A percentile compares a stretch with the other conserved stretches of the same genome.
These are phyloP conservation scores for Penicillium egyptiacum DNA, from an alignment of 495 filamentous ascomycete genomes.

Conservation along the genomic window DNA sequence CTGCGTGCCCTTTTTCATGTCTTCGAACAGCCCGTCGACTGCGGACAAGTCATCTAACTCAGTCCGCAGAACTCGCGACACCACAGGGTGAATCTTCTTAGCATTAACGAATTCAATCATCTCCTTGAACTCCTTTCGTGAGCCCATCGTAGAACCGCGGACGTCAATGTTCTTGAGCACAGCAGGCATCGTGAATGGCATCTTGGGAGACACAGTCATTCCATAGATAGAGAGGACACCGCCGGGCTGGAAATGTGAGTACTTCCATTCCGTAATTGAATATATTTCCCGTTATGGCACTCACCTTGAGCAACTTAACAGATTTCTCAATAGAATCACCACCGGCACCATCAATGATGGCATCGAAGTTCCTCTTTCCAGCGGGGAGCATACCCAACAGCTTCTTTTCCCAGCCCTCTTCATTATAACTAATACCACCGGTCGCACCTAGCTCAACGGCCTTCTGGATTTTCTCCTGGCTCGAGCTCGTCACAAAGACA, in stretches of 20 bases:
- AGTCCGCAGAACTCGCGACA: constrained; percentile 56
- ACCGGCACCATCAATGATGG: constrained; percentile 74
- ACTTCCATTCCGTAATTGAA: not conserved
- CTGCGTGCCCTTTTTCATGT: constrained; percentile 72
- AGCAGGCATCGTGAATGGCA: constrained; percentile 68
- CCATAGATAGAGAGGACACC: constrained; percentile 71
- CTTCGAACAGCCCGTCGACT: constrained; percentile 69
- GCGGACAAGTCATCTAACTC: constrained; percentile 64
- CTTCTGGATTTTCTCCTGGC: constrained; percentile 62
- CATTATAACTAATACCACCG: constrained; percentile 68
- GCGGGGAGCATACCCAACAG: constrained; percentile 55
- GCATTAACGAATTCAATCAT: constrained; percentile 72
- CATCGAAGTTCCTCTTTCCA: constrained; percentile 61
- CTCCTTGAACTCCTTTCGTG: constrained; percentile 68
- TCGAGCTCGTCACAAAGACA: constrained; percentile 69
- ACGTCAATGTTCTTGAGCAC: constrained; percentile 77
- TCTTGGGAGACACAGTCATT: constrained; percentile 73
- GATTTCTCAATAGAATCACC: constrained; percentile 65
- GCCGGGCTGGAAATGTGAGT: constrained; percentile 43
- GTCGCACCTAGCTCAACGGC: constrained; percentile 64
- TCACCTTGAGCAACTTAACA: constrained; percentile 57
- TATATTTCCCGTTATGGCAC: constrained; percentile 9
- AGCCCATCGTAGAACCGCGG: constrained; percentile 72
- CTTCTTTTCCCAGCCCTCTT: constrained; percentile 67
- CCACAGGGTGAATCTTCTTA: constrained; percentile 63